Percentiles rank a stretch among this genome's conserved stretches.
Conservation (phyloP, 805 yeast genomes). For the Starmerella scarabaei region DNA sequence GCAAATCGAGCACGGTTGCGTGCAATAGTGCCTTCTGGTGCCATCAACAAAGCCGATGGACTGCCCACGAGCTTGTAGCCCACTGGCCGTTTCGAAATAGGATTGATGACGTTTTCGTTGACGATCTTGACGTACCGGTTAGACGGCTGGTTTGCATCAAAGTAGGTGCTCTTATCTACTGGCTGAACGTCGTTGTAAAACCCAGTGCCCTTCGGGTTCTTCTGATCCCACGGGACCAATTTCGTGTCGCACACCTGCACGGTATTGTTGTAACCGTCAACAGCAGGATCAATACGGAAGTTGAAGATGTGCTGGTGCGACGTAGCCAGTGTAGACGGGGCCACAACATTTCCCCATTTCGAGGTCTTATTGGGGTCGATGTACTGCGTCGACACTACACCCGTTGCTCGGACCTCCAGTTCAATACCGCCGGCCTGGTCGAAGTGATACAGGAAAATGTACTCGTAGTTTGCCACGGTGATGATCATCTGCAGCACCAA, state of each 20-base stretch:
- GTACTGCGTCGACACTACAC: slow-evolving; percentile 76
- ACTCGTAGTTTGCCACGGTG: slow-evolving; percentile 75
- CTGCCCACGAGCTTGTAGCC: slow-evolving; percentile 64
- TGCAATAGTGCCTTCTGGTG: slow-evolving; percentile 49
- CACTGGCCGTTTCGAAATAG: slow-evolving; percentile 56
- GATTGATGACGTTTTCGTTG: slow-evolving; percentile 59
- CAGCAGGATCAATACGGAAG: slow-evolving; percentile 68
- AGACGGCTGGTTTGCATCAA: slow-evolving; percentile 64
- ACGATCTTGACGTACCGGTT: slow-evolving; percentile 63
- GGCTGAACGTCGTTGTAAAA: slow-evolving; percentile 47
- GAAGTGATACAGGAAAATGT: slow-evolving; percentile 55
- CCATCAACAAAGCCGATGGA: slow-evolving; percentile 64
- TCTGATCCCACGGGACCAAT: slow-evolving; percentile 42
- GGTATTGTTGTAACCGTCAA: slow-evolving; percentile 68
- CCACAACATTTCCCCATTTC: slow-evolving; percentile 62
- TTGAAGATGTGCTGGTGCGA: slow-evolving; percentile 73
- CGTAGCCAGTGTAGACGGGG: slow-evolving; percentile 70
- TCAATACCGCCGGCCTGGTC: slow-evolving; percentile 68
- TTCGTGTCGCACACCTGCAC: slow-evolving; percentile 59
- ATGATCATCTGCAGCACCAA: slow-evolving; percentile 69
- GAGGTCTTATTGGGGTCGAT: slow-evolving; percentile 54
- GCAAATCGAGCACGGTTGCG: slow-evolving; percentile 61
- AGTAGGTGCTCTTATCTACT: slow-evolving; percentile 55
- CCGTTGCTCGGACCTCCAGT: slow-evolving; percentile 73
- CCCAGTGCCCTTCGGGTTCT: slow-evolving; percentile 60